Conservation (phyloP, 306 rosid genomes). For the Abrus pulchellus region DNA sequence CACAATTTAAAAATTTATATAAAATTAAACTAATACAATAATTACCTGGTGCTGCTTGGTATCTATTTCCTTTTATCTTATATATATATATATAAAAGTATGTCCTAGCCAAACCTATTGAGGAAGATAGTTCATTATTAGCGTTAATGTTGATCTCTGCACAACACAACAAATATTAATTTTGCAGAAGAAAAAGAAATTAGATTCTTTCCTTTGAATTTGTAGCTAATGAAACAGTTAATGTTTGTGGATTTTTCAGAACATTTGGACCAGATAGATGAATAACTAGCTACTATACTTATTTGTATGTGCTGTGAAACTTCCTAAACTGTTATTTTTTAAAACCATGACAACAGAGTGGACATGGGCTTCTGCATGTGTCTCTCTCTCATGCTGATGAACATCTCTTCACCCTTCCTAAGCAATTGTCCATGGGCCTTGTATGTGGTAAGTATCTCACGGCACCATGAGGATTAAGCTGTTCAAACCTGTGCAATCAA, state of each 20-base stretch:
- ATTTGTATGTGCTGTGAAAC: constrained; percentile 9
- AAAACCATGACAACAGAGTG: constrained; percentile 20
- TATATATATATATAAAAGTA: too few relatives aligned
- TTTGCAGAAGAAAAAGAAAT: constrained; percentile 6
- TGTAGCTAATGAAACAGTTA: background rate
- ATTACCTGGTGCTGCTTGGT: too few relatives aligned
- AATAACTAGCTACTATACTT: constrained; percentile 35
- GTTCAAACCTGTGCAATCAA: constrained; percentile 66
- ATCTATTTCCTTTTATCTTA: too few relatives aligned
- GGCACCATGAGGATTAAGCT: constrained; percentile 60
- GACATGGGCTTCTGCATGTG: background rate
- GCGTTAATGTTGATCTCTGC: too few relatives aligned
- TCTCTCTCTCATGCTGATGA: constrained; percentile 32
- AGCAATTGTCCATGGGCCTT: constrained; percentile 81
- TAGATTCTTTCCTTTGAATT: constrained; percentile 27
- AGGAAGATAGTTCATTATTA: too few relatives aligned
- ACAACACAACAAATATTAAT: background rate
- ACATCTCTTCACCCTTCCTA: constrained; percentile 69
- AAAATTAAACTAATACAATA: too few relatives aligned
- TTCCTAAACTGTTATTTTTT: background rate
- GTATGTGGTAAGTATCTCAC: constrained; percentile 76
- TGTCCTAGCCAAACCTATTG: too few relatives aligned
- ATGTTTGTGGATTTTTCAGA: constrained; percentile 27
- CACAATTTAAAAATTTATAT: too few relatives aligned
- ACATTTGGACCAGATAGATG: constrained; percentile 21